Evolutionary conservation across 2,329 filamentous ascomycete genomes (phyloP).

Genomic region (Coniosporium uncinatum): DNA sequence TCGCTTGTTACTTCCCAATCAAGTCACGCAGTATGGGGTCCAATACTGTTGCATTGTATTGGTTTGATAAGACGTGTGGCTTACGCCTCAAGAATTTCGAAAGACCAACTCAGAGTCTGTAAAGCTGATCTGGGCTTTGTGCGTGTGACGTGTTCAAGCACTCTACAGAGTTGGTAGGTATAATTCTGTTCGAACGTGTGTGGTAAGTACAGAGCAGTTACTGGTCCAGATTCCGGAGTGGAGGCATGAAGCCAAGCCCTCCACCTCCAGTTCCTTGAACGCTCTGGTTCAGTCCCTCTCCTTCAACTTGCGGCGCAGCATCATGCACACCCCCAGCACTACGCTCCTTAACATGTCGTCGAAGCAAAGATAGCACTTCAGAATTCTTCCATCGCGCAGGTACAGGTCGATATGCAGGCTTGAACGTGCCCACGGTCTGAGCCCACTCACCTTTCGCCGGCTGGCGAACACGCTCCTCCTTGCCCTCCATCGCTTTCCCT

Average conservation of each 20-base stretch:
- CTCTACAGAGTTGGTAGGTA: no score
- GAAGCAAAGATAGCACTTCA: constrained; percentile 69
- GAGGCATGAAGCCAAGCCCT: constrained; percentile 44
- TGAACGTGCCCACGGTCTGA: constrained; percentile 92
- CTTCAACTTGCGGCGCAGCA: constrained; percentile 23
- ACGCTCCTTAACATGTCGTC: constrained; percentile 71
- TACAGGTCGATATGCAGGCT: constrained; percentile 88
- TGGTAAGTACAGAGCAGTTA: constrained; percentile 3
- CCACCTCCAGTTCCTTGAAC: constrained; percentile 25
- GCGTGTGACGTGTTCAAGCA: no score
- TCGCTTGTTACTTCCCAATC: no score
- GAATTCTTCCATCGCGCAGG: constrained; percentile 81
- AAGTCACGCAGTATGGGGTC: no score
- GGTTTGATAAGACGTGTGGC: no score
- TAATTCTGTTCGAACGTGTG: no score
- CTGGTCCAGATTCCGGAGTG: constrained; percentile 39
- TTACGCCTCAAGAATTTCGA: no score
- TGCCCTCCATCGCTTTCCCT: constrained; percentile 26
- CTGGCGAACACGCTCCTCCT: constrained; percentile 40
- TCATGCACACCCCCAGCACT: constrained; percentile 53
- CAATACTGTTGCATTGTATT: no score
- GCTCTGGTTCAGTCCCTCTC: constrained; percentile 21
- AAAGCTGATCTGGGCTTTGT: no score
- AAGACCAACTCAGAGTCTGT: no score
- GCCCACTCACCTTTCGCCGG: constrained; percentile 79